These are phyloP conservation scores for Scenedesmus sp. DNA, from an alignment of 163 green algal species.

Conservation along the genomic window DNA sequence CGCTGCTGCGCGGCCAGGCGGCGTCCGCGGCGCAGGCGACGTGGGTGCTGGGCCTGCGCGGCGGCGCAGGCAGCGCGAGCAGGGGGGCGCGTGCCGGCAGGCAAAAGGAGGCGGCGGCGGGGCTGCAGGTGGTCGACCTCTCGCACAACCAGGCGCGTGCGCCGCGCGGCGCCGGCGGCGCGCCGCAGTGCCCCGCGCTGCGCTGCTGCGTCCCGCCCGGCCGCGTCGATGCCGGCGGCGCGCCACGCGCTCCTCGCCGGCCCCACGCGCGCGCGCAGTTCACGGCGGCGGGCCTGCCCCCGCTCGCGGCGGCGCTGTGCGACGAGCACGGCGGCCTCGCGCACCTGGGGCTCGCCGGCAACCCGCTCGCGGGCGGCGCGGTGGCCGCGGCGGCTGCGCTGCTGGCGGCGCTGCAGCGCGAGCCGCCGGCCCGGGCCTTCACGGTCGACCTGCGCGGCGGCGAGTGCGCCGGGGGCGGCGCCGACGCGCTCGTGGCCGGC, in stretches of 20 bases:
- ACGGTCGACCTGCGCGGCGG: not conserved
- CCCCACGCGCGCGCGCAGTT: constrained; percentile 2
- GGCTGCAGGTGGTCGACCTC: constrained; percentile 7
- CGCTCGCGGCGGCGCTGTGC: not conserved
- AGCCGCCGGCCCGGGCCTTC: not conserved
- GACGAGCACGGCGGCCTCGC: not conserved
- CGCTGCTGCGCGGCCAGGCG: constrained; percentile 19
- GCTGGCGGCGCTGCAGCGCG: constrained; percentile 1
- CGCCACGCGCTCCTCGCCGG: too few species aligned
- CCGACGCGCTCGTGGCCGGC: not conserved
- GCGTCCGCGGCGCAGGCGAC: constrained; percentile 19
- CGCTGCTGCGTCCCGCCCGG: too few species aligned
- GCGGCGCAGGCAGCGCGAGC: not conserved
- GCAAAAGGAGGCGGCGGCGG: not conserved
- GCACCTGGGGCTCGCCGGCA: constrained; percentile 1
- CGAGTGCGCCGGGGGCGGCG: not conserved
- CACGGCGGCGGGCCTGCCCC: not conserved
- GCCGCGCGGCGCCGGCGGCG: not conserved
- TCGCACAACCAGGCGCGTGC: constrained; percentile 8
- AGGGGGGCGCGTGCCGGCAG: not conserved
- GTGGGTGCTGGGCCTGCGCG: not conserved
- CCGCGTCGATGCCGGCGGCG: too few species aligned
- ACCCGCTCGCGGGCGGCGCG: not conserved
- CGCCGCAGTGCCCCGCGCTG: not conserved
- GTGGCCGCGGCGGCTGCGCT: not conserved